These are phyloP conservation scores for Ogataea naganishii DNA, from an alignment of 805 yeast genomes.

Conservation along the genomic window DNA sequence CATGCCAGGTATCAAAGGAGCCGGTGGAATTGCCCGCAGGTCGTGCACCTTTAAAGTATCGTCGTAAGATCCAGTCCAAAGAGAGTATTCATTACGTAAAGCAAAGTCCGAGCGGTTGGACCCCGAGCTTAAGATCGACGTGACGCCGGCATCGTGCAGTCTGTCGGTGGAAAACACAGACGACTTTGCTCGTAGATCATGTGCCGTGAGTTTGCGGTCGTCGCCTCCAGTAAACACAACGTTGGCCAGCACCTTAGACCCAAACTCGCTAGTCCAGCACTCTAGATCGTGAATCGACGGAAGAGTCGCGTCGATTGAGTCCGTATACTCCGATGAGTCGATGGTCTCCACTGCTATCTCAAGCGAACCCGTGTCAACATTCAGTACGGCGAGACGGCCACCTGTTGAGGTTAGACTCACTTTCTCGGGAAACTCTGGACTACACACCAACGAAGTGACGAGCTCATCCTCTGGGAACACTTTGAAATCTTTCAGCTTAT, in stretches of 20 bases:
- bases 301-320: too few species aligned
- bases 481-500: constrained; percentile 25
- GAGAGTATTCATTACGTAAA: constrained; percentile 29
- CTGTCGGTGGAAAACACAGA: constrained; percentile 32
- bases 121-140: constrained; percentile 56
- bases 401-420: constrained; percentile 57
- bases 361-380: constrained; percentile 14
- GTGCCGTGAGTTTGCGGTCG: constrained; percentile 67
- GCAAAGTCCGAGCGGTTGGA: constrained; percentile 32
- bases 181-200: constrained; percentile 45
- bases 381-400: constrained; percentile 47
- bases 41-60: constrained; percentile 68
- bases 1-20: constrained; percentile 34
- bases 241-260: constrained; percentile 42
- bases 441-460: constrained; percentile 58
- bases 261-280: constrained; percentile 84
- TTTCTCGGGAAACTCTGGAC: constrained; percentile 28
- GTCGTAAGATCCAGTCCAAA: constrained; percentile 92
- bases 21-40: constrained; percentile 42
- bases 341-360: constrained; percentile 5
- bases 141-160: constrained; percentile 87
- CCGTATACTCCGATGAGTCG: constrained; percentile 10
- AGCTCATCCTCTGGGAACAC: constrained; percentile 41
- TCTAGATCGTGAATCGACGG: constrained; percentile 75
- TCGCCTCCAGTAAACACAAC: constrained; percentile 87